phyloP scores from a whole-genome alignment of 192 early-diverging fungal genomes.

The Entrophospora sp. region DNA sequence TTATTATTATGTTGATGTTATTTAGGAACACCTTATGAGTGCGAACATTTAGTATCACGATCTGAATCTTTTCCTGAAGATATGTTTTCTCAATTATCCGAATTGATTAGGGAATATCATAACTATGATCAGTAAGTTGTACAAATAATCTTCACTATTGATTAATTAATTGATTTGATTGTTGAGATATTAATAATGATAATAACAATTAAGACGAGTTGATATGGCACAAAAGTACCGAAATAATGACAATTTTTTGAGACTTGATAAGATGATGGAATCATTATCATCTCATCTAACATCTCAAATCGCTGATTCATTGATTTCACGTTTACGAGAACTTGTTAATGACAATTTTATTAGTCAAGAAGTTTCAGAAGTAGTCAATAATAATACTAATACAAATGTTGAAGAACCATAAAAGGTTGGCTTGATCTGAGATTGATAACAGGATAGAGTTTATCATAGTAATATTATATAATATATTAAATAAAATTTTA shows the following conservation, averaged over 20 bases:
- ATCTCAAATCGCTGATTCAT: neutral
- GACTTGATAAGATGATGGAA: conserved; percentile 12
- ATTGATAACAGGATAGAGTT: too few relatives aligned
- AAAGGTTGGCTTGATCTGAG: too few relatives aligned
- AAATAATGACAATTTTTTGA: neutral
- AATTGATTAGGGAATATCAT: neutral
- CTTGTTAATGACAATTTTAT: too few relatives aligned
- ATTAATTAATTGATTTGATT: neutral
- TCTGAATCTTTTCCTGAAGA: neutral
- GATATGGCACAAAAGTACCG: conserved; percentile 2
- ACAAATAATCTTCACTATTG: too few relatives aligned
- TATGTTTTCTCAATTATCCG: neutral
- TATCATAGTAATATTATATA: too few relatives aligned
- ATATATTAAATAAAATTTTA: too few relatives aligned
- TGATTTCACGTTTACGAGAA: too few relatives aligned
- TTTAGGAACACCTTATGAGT: conserved; percentile 6
- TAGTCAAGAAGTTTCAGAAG: too few relatives aligned
- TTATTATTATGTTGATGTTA: too few relatives aligned
- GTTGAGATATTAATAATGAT: neutral
- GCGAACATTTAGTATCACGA: conserved; percentile 1
- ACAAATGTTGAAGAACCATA: too few relatives aligned
- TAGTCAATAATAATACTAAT: too few relatives aligned
- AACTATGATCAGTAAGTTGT: conserved; percentile 13
- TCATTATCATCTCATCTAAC: conserved; percentile 13
- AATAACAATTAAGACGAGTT: conserved; percentile 8